Conservation (phyloP, 768 basidiomycete species). For the Macrocybe gigantea region DNA sequence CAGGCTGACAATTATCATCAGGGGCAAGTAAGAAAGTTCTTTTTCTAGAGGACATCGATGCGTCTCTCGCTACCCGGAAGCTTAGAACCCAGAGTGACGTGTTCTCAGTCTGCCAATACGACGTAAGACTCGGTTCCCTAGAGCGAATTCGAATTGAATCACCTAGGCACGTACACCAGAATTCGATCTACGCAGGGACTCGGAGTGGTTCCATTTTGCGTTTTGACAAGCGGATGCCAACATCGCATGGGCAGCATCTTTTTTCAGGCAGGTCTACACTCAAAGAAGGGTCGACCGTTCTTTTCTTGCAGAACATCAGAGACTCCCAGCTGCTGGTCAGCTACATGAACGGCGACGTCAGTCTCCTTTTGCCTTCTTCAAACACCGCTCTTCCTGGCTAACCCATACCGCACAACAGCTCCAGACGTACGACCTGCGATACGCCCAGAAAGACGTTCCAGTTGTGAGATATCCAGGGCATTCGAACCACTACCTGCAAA, state of each 20-base stretch:
- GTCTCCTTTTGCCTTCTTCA: constrained; percentile 13
- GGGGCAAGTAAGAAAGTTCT: constrained; percentile 51
- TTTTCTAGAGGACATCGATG: constrained; percentile 45
- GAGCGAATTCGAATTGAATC: not conserved
- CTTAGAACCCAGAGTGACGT: constrained; percentile 59
- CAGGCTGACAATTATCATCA: constrained; percentile 16
- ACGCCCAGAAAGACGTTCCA: constrained; percentile 35
- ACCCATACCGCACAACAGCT: constrained; percentile 33
- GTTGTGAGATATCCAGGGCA: constrained; percentile 47
- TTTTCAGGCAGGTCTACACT: constrained; percentile 29
- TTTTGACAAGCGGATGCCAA: constrained; percentile 50
- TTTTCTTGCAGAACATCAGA: constrained; percentile 43
- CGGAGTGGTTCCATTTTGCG: constrained; percentile 54
- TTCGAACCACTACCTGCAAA: constrained; percentile 44
- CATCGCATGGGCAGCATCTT: constrained; percentile 29
- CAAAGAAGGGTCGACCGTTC: constrained; percentile 37
- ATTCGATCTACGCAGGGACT: constrained; percentile 47
- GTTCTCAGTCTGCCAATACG: constrained; percentile 48
- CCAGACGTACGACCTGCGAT: constrained; percentile 59
- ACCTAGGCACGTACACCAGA: constrained; percentile 21
- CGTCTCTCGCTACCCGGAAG: constrained; percentile 23
- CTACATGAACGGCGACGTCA: constrained; percentile 56
- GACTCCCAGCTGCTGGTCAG: constrained; percentile 51
- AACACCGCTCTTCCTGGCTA: not conserved
- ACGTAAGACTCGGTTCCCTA: constrained; percentile 27